Evolutionary conservation across 2,329 filamentous ascomycete species (phyloP), one percentile per base, ranked within the genome.

Genomic region (Alternaria triticina): DNA sequence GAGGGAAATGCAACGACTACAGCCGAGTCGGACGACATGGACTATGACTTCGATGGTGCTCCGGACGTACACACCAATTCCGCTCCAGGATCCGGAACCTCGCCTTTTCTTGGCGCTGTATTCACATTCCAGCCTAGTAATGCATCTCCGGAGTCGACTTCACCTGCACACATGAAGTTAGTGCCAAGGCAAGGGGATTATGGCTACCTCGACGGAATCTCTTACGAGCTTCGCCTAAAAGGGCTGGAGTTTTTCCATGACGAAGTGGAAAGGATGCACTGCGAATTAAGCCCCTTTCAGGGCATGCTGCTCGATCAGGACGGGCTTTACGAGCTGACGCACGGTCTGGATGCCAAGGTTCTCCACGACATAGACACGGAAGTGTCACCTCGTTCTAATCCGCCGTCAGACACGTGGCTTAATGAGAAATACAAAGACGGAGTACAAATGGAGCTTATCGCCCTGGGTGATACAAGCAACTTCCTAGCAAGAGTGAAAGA

Each of bases 41-140:
- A 36, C 33, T 36, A 36, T 0, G 33, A 36, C 33, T n/a, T 36
- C 33, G 33, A 36, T 36, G 33, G 33, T 36, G 33, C 33, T n/a
- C 33, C 33, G 1, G 15, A 36, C 1, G 4, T 36, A 0, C 33
- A 36, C 0, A 10, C 33, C 33, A 0, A n/a, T 36, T 0, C 0
- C 8, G 33, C 33, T 36, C 33, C 33, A 36, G 33, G 15, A n/a
- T 9, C 33, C 15, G 15, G 0, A n/a, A 9, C 0, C 33, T 36
- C 33, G 0, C 33, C 33, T 9, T 36, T 36, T 0, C 33, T 36
- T 36, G 15, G 33, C 33, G 33, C 33, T n/a, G 33, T 36, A 0
- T 36, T 36, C 33, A n/a, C 15, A 9, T 36, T 36, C 33, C 33
- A 36, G 8, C 8, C 33, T n/a, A 15, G 7, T 9, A 36, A 36